Evolutionary conservation across 306 rosid genomes (phyloP).

Genomic region (Notholithocarpus densiflorus): DNA sequence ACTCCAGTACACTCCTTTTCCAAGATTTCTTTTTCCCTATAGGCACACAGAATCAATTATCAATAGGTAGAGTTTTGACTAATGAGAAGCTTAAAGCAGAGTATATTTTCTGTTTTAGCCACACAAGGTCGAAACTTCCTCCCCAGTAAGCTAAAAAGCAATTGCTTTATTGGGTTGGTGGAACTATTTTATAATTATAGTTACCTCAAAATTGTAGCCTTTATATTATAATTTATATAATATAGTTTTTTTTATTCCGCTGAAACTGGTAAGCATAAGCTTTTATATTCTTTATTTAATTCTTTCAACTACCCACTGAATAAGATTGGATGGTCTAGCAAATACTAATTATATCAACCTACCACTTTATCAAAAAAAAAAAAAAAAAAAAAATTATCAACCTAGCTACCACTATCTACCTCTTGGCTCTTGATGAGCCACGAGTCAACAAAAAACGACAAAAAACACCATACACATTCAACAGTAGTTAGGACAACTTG

Average conservation of each 20-base stretch:
- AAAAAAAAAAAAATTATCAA: not conserved
- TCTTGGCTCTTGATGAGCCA: not conserved
- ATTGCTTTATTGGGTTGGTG: slow-evolving; percentile 5
- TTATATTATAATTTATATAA: not conserved
- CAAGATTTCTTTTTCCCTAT: not conserved
- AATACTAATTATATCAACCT: slow-evolving; percentile 14
- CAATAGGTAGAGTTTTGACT: not conserved
- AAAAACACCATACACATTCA: not conserved
- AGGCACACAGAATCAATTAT: not conserved
- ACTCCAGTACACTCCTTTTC: not conserved
- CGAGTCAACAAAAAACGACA: slow-evolving; percentile 12
- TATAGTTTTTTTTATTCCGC: not conserved
- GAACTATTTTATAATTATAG: not conserved
- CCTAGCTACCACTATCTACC: slow-evolving; percentile 26
- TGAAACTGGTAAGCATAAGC: not conserved
- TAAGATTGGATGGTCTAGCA: slow-evolving; percentile 10
- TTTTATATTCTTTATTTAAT: not conserved
- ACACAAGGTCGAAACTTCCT: not conserved
- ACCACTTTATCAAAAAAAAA: slow-evolving; percentile 2
- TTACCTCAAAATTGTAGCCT: too few relatives aligned
- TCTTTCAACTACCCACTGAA: slow-evolving; percentile 19
- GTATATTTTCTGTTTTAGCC: not conserved
- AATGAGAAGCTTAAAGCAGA: not conserved
- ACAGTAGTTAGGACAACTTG: not conserved
- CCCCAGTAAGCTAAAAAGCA: not conserved